Evolutionary conservation across 345 rosid genomes (phyloP).

Genomic region (Gossypium stocksii): DNA sequence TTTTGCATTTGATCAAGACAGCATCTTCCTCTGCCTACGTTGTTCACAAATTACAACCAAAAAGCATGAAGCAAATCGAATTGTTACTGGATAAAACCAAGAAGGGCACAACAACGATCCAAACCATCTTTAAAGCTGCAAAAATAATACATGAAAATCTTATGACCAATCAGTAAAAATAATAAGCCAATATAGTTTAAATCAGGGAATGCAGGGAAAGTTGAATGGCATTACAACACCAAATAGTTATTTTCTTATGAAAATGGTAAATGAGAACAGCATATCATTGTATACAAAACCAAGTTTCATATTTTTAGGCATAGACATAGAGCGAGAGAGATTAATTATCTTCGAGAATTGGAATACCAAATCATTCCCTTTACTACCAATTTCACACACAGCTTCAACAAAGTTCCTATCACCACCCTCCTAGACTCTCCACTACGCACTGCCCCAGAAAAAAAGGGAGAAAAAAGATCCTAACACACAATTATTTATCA

Average conservation of each 20-base stretch:
- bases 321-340: neutral
- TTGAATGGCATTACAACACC: neutral
- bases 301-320: neutral
- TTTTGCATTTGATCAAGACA: slow-evolving; percentile 9
- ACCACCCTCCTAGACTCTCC: neutral
- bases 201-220: neutral
- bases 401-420: neutral
- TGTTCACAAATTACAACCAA: slow-evolving; percentile 9
- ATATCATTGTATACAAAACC: neutral
- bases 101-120: neutral
- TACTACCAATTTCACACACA: neutral
- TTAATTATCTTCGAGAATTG: neutral
- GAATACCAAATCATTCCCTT: neutral
- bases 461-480: neutral
- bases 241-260: neutral
- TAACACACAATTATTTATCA: neutral
- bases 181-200: neutral
- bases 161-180: neutral
- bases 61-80: neutral
- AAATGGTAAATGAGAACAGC: neutral
- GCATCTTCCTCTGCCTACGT: neutral
- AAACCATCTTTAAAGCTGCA: slow-evolving; percentile 3
- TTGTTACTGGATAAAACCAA: neutral
- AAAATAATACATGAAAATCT: neutral
- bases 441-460: neutral